Evolutionary conservation across 2,329 filamentous ascomycete genomes (phyloP), one percentile per base, ranked within the genome.

Genomic region (Phoma sp.): DNA sequence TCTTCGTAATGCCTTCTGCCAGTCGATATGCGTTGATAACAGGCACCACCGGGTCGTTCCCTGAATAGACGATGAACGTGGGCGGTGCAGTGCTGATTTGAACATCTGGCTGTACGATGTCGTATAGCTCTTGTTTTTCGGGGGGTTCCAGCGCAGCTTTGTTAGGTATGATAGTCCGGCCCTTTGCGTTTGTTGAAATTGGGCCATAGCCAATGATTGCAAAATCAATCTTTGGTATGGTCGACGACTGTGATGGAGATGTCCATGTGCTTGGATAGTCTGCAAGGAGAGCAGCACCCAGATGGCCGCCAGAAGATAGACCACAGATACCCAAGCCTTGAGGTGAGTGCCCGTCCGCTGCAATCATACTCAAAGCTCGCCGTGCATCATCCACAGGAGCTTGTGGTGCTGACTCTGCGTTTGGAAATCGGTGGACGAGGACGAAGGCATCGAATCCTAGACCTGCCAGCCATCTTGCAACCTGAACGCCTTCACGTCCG

Each of bases 171-270:
- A 64, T 51, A 7, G 59, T 60, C 9, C 63, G 51, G 1, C 63
- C 61, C 19, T 53, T 58, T 13, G 63, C 61, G 17, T 66, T 66
- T 8, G 63, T 66, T 1, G 57, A 63, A 6, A 66, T 66, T 2
- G 61, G 63, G 2, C 53, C 63, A 21, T 66, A 66, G 2, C 60
- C 62, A 13, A 66, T 60, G 35, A 66, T 53, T 6, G 62, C 57
- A 24, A 66, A 64, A 1, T 52, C 43, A 1, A 63, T n/a, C n/a
- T 46, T 46, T 21, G 52, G 52, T 40, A 50, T 41, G 2, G 15
- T 32, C 8, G 29, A 29, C 3, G 45, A 50, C 3, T 22, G 4
- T 0, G 51, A 22, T 2, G 63, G 63, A 17, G 52, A 45, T 13
- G 40, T 54, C 60, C 62, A 62, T 1, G 31, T 37, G 3, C 37